Evolutionary conservation across 2,329 filamentous ascomycete species (phyloP), one percentile per base, ranked within the genome.

Genomic region (Neofusicoccum kwambonambiense): DNA sequence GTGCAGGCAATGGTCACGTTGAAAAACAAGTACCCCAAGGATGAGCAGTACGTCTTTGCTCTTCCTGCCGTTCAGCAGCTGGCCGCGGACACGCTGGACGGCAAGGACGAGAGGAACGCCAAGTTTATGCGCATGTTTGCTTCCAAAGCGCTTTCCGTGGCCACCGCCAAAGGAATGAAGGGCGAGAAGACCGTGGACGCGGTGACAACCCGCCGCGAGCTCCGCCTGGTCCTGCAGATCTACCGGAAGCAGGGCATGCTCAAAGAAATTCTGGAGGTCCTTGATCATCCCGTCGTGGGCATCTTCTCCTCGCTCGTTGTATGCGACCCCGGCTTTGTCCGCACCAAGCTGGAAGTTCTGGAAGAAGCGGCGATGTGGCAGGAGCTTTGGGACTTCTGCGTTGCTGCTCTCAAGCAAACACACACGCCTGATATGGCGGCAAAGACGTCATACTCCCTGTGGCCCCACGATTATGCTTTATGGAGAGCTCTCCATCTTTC

Each of bases 41-140:
- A 65, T 19, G 63, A 65, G 63, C 47, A 60, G 22, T 65, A 65
- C 22, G n/a, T 58, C 19, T 65, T 65, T 15, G 47, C 63, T 19
- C 54, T 65, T 45, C 63, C 63, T 22, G 63, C 63, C 5, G 56
- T 65, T 12, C 47, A 60, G 45, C 63, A 65, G 15, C 37, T 65
- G 35, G 63, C 47, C 7, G 63, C 54, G 15, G 63, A 65, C 27
- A 52, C 56, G 15, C 56, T 52, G 22, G 52, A 54, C 17, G 37
- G 52, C 17, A 60, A 65, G 11, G 63, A 65, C 37, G 44, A 50
- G 17, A 61, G 57, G 45, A 65, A 42, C 17, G 45, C 54, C 39
- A 45, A 51, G 17, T 52, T 65, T 17, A 54, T 60, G 47, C 47
- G 54, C 39, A 60, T 60, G 47, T 51, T 65, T 37, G 54, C 63